These are phyloP conservation scores for Scheffersomyces spartinae DNA, from an alignment of 805 yeast species.

Conservation along the genomic window DNA sequence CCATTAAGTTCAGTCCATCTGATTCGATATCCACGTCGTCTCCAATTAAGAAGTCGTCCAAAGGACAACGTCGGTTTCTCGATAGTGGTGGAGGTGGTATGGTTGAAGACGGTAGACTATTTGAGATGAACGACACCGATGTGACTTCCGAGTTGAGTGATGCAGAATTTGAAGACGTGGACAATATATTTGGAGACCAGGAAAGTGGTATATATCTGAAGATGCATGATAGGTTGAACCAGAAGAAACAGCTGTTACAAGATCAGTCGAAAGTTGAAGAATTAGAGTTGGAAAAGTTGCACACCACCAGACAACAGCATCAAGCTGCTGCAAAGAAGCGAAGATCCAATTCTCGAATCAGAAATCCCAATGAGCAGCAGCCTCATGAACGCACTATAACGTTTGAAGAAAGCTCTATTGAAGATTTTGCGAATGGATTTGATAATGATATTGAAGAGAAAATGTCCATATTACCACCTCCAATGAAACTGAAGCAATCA, in stretches of 20 bases:
- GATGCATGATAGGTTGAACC: conserved; percentile 13
- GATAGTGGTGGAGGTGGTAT: conserved; percentile 4
- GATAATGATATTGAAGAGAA: conserved; percentile 9
- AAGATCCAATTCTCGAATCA: no score
- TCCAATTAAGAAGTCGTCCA: conserved; percentile 1
- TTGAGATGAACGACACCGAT: conserved; percentile 19
- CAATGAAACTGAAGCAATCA: no score
- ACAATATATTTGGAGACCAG: conserved; percentile 25
- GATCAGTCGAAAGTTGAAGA: conserved; percentile 25
- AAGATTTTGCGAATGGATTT: conserved; percentile 26
- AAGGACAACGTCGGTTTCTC: conserved; percentile 1
- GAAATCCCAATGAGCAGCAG: no score
- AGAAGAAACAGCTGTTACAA: conserved; percentile 13
- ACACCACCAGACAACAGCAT: conserved; percentile 2
- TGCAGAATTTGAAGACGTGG: conserved; percentile 22
- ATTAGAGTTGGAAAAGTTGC: no score
- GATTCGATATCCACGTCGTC: conserved; percentile 3
- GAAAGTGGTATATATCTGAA: conserved; percentile 23
- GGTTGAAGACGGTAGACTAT: conserved; percentile 25
- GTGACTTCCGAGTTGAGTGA: conserved; percentile 26
- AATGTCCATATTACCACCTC: no score
- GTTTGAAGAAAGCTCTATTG: no score
- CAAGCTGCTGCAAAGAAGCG: no score
- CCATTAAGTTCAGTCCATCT: not conserved
- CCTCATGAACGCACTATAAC: no score